Evolutionary conservation across 2,329 filamentous ascomycete genomes (phyloP).

Genomic region (Monosporascus sp.): DNA sequence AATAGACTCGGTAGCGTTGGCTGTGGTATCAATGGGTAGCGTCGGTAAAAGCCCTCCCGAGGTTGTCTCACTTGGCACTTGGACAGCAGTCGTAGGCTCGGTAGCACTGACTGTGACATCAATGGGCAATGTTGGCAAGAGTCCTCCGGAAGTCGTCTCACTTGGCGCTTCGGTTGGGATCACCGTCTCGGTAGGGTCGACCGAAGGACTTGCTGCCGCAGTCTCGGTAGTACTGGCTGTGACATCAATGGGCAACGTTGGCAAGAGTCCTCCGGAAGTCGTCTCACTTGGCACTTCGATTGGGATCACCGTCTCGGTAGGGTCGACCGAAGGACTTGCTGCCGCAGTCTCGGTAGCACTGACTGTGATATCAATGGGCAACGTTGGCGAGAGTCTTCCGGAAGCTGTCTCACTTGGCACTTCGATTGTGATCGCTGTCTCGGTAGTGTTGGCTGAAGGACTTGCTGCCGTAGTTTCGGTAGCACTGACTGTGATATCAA

Average conservation of each 20-base stretch:
- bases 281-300: background rate
- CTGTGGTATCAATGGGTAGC: background rate
- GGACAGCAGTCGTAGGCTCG: background rate
- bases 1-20: conserved; percentile 7
- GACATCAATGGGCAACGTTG: background rate
- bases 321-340: too few relatives aligned
- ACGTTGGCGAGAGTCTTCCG: background rate
- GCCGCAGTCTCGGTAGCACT: conserved; percentile 6
- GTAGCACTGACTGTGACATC: background rate
- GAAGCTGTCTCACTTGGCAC: background rate
- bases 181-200: background rate
- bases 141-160: background rate
- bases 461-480: too few relatives aligned
- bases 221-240: background rate
- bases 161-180: background rate
- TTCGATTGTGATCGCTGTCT: background rate
- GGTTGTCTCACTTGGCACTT: background rate
- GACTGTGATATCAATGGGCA: background rate
- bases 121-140: background rate
- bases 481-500: too few relatives aligned
- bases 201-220: too few relatives aligned
- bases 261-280: background rate
- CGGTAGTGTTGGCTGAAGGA: background rate
- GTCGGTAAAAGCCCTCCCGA: background rate
- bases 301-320: too few relatives aligned